Percentiles rank a stretch among this genome's conserved stretches.
Conservation (phyloP, 2,329 filamentous ascomycete genomes). For the Magnaporthales sp. region DNA sequence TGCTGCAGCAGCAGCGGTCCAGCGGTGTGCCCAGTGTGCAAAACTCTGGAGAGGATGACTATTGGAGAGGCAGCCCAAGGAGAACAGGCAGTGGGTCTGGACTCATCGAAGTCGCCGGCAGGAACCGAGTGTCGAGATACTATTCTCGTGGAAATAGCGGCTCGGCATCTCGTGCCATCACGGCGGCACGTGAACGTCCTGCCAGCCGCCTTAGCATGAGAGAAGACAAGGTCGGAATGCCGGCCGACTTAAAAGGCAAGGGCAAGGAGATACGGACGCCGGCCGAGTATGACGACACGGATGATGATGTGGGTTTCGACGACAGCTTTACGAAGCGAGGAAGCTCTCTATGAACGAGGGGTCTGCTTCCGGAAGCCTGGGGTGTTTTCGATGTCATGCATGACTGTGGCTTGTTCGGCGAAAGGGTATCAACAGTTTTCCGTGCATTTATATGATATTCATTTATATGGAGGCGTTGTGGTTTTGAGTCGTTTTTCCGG, state of each 20-base stretch:
- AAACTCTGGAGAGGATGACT: slow-evolving; percentile 38
- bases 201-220: slow-evolving; percentile 29
- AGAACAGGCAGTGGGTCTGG: slow-evolving; percentile 11
- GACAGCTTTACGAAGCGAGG: slow-evolving; percentile 23
- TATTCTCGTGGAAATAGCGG: slow-evolving; percentile 4
- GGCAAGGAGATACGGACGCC: slow-evolving; percentile 35
- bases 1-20: slow-evolving; percentile 35
- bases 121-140: slow-evolving; percentile 9
- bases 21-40: slow-evolving; percentile 35
- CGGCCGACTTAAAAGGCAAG: slow-evolving; percentile 32
- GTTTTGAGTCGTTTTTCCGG: background rate
- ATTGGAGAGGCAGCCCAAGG: slow-evolving; percentile 6
- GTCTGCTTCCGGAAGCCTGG: background rate
- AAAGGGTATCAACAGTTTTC: background rate
- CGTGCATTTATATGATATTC: background rate
- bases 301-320: slow-evolving; percentile 23
- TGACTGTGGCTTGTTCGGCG: background rate
- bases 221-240: slow-evolving; percentile 12
- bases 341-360: slow-evolving; percentile 30
- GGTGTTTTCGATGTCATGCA: background rate
- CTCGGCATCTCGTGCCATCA: background rate
- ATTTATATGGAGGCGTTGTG: background rate
- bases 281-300: slow-evolving; percentile 10
- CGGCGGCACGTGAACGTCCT: slow-evolving; percentile 12
- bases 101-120: slow-evolving; percentile 24